phyloP scores from a whole-genome alignment of 192 early-diverging fungal genomes.

The Coemansia aciculifera region DNA sequence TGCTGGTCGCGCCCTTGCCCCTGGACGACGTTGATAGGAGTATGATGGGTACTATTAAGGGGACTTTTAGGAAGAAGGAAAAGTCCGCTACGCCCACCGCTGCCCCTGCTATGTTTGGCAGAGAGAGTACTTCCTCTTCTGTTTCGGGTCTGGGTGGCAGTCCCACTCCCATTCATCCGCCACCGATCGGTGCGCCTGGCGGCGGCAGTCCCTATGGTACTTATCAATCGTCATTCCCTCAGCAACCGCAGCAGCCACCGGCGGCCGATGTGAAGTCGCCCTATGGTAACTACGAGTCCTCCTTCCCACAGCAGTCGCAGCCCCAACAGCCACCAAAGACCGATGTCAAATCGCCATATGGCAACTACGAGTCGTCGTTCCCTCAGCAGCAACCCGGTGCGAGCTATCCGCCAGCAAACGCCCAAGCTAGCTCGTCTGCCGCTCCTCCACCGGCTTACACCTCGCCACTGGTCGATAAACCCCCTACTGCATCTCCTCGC shows the following conservation, averaged over 20 bases:
- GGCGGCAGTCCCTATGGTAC: conserved; percentile 20
- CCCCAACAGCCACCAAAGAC: neutral
- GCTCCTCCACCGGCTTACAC: conserved; percentile 17
- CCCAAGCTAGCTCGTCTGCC: conserved; percentile 8
- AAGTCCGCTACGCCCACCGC: conserved; percentile 26
- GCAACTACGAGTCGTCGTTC: conserved; percentile 21
- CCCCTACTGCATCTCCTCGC: conserved; percentile 5
- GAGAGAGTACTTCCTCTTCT: conserved; percentile 4
- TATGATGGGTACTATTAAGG: conserved; percentile 44
- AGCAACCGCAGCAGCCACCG: neutral
- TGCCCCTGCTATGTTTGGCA: conserved; percentile 25
- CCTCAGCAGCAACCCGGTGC: neutral
- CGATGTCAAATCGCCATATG: conserved; percentile 17
- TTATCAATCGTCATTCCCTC: conserved; percentile 15
- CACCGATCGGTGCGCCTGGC: neutral
- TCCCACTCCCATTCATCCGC: neutral
- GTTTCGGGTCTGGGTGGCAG: conserved; percentile 5
- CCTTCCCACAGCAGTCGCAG: conserved; percentile 17
- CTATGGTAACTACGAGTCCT: conserved; percentile 19
- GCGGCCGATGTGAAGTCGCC: conserved; percentile 9
- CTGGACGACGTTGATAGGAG: conserved; percentile 26
- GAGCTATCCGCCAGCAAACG: conserved; percentile 7
- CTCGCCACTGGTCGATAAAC: conserved; percentile 8
- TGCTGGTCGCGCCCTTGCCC: conserved; percentile 32
- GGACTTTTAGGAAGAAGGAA: conserved; percentile 52